Evolutionary conservation across 345 rosid species (phyloP).

Genomic region (Pugionium dolabratum): DNA sequence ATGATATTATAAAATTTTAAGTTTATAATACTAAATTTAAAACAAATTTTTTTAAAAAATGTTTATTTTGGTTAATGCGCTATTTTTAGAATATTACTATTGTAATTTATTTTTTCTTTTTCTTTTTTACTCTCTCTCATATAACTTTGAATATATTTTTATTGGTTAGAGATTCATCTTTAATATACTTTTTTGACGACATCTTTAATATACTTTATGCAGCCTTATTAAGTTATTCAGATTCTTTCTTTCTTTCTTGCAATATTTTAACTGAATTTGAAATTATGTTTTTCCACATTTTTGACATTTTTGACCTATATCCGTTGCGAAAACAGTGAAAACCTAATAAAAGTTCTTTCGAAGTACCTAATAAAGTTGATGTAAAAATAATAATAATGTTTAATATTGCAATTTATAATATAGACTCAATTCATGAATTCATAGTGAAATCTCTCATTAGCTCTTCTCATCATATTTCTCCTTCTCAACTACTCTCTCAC

Average conservation of each 20-base stretch:
- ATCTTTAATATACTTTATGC: neutral
- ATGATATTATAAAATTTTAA: no score
- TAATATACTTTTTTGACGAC: constrained; percentile 14
- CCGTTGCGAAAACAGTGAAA: constrained; percentile 26
- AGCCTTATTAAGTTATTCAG: constrained; percentile 29
- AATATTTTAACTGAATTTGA: neutral
- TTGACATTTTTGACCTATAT: constrained; percentile 11
- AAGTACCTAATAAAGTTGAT: constrained; percentile 26
- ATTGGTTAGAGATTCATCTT: constrained; percentile 28
- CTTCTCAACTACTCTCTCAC: constrained; percentile 29
- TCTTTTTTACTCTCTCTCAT: neutral
- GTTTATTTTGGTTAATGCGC: no score
- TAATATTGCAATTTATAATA: neutral
- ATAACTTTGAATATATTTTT: constrained; percentile 13
- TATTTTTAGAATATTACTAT: no score
- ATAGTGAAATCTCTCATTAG: constrained; percentile 1
- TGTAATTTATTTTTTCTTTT: neutral
- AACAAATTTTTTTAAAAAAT: no score
- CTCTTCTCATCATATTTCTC: constrained; percentile 36
- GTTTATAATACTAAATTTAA: no score
- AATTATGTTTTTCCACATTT: neutral
- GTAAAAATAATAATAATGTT: neutral
- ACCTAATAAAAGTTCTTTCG: neutral
- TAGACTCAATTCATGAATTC: constrained; percentile 23
- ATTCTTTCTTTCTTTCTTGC: constrained; percentile 6